Conservation (phyloP, 2,329 filamentous ascomycete genomes). For the Diaporthe batatas region DNA sequence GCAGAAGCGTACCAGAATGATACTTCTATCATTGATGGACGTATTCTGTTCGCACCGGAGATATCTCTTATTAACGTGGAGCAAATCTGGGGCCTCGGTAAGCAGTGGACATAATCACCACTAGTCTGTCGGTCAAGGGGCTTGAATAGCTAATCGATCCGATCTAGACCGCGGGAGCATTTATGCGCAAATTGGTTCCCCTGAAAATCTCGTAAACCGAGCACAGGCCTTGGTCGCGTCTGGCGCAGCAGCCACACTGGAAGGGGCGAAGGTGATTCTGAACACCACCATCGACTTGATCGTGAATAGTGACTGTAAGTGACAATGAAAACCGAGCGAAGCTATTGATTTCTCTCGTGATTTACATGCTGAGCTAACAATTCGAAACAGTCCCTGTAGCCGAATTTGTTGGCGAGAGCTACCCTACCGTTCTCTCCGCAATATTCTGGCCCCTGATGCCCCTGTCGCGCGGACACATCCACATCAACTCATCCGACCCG, state of each 20-base stretch:
- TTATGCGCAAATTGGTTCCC: slow-evolving; percentile 4
- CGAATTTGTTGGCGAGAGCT: slow-evolving; percentile 42
- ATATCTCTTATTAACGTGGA: slow-evolving; percentile 45
- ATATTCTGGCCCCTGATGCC: slow-evolving; percentile 47
- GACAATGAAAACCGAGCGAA: accelerated
- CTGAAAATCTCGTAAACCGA: slow-evolving; percentile 34
- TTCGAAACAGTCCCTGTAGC: slow-evolving; percentile 42
- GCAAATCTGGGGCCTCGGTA: slow-evolving; percentile 42
- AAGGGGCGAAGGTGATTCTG: slow-evolving; percentile 44
- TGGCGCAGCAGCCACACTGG: slow-evolving; percentile 43
- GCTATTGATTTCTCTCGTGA: accelerated
- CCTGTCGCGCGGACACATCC: slow-evolving; percentile 45
- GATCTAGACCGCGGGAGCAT: background rate
- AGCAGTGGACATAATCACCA: background rate
- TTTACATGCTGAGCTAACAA: background rate
- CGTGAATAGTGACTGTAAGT: slow-evolving; percentile 37
- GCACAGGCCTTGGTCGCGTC: slow-evolving; percentile 44
- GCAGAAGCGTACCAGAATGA: slow-evolving; percentile 43
- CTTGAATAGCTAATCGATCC: background rate
- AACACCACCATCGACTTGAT: slow-evolving; percentile 46
- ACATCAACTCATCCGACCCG: slow-evolving; percentile 44
- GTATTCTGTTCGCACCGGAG: slow-evolving; percentile 44
- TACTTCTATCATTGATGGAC: slow-evolving; percentile 43
- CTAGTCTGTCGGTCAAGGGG: too few species aligned
- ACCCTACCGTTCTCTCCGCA: slow-evolving; percentile 39